Base-by-base conservation (phyloP, 2,329 filamentous ascomycete species). In the Trichoderma oligosporum region DNA sequence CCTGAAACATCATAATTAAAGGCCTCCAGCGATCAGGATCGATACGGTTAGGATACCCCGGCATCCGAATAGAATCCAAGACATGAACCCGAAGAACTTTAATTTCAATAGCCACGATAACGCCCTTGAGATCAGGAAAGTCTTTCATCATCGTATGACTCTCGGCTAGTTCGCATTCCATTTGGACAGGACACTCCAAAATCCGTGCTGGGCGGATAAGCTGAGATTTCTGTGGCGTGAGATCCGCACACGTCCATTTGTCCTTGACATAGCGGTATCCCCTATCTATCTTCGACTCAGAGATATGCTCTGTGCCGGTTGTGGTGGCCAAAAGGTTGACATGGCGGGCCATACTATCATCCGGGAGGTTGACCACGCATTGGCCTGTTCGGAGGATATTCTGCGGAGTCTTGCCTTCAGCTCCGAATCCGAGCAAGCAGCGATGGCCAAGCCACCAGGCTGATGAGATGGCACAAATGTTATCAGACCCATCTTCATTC, bases 1-100 rank as follows among this genome's bases (percentile, higher is more conserved):
- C 68, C 61, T 74, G 73, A 57, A 77, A 78, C 45, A 62, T 69
- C 73, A 75, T 76, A 41, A 78, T 73, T 64, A 77, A 64, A 2
- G 76, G 75, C 51, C 66, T 65, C 75, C 74, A 77, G 44, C 65
- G 68, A 58, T 77, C 72, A 1, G 74, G 67, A 58, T 77, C 74
- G 49, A 77, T 65, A 4, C 73, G 65, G 58, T 78, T 76, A 22
- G 61, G 53, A 58, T 70, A 53, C 6, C 74, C 75, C 4, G 61
- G 62, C 68, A 74, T 65, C 12, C 69, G 63, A 39, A 77, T 54
- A 1, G 65, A 57, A 7, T 70, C 60, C 16, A 66, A 46, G 27
- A 76, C 64, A 59, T 74, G 69, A 1, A 67, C 66, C 25, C 69
- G 66, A 31, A 75, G 57, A 2, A 77, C 64, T 41, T 67, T 67